Evolutionary conservation across 148 eudicot genomes (phyloP).

Genomic region (Rhododendron ovatum): DNA sequence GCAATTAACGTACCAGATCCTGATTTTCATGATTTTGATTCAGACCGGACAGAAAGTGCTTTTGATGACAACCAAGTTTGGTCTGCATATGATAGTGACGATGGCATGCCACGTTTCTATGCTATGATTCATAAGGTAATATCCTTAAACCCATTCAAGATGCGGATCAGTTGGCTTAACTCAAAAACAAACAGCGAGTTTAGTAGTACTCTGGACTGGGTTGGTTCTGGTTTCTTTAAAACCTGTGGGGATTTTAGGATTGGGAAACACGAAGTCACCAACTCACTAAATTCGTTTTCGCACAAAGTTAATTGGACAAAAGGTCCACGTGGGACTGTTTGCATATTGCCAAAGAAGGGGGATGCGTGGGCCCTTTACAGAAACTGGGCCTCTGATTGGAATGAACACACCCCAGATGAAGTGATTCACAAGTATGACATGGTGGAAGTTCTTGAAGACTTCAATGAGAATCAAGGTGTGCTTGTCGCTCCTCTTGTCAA

Average conservation of each 20-base stretch:
- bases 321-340: slow-evolving; percentile 43
- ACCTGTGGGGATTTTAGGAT: slow-evolving; percentile 47
- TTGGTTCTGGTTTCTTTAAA: slow-evolving; percentile 37
- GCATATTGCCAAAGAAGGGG: slow-evolving; percentile 46
- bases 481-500: slow-evolving; percentile 39
- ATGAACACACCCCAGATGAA: slow-evolving; percentile 31
- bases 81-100: slow-evolving; percentile 56
- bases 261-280: slow-evolving; percentile 27
- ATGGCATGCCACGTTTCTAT: slow-evolving; percentile 62
- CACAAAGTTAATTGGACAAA: slow-evolving; percentile 45
- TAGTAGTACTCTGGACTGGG: slow-evolving; percentile 35
- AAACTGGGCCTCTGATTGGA: slow-evolving; percentile 60
- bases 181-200: slow-evolving; percentile 44
- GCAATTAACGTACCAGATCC: slow-evolving; percentile 49
- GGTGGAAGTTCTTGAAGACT: slow-evolving; percentile 58
- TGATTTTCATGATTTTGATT: slow-evolving; percentile 56
- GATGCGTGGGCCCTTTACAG: slow-evolving; percentile 54
- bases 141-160: slow-evolving; percentile 32
- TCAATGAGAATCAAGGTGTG: slow-evolving; percentile 34
- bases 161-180: slow-evolving; percentile 51
- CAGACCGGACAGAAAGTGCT: slow-evolving; percentile 39
- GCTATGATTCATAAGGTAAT: slow-evolving; percentile 48
- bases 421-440: slow-evolving; percentile 44
- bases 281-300: slow-evolving; percentile 48
- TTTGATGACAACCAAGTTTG: slow-evolving; percentile 51